Base-by-base conservation (phyloP, 139 green algal genomes). In the Nannochloris sp. region DNA sequence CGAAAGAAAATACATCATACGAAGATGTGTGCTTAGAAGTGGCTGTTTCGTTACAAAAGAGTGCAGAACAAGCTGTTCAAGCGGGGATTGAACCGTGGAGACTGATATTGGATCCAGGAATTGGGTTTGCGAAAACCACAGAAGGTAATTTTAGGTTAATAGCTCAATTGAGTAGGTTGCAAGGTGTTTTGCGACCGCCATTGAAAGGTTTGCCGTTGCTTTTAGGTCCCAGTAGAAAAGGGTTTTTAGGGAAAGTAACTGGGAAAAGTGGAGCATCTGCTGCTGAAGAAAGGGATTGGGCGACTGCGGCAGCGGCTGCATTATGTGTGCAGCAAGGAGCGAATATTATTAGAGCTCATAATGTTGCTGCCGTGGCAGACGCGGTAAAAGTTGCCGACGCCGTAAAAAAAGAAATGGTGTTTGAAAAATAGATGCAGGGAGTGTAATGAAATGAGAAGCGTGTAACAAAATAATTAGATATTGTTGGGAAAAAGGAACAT, bases 41-140 rank as follows among this genome's bases (percentile, higher is more conserved):
- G 36, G 88, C 70, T 0, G n/a, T 29, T 7, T 89, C 88, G 69
- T 73, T 97, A 57, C 61, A 80, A 54, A 34, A 13, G 13, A 8
- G 36, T 35, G 12, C 81, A 4, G 60, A 82, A 14, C 24, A 25
- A n/a, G 90, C 90, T 4, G 58, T 89, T 23, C 53, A 54, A 27
- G 80, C 81, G 4, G 91, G 91, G 23, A 79, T 98, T 2, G 71
- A 87, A 36, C 81, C 86, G 2, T 98, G 91, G 91, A 82, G 83
- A 46, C 72, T 96, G 4, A 79, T 96, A 5, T 53, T 90, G 6
- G 92, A 97, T 71, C 90, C 90, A 44, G 89, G 90, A 14, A 71
- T 97, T n/a, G 92, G 92, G 3, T 97, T 97, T 74, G 75, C 84
- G 30, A 97, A 97, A 80, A 85, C 75, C 15, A 7, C 13, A 0